Evolutionary conservation across 371 early-diverging fungal species (phyloP).

Genomic region (Blastocladiella emersonii): DNA sequence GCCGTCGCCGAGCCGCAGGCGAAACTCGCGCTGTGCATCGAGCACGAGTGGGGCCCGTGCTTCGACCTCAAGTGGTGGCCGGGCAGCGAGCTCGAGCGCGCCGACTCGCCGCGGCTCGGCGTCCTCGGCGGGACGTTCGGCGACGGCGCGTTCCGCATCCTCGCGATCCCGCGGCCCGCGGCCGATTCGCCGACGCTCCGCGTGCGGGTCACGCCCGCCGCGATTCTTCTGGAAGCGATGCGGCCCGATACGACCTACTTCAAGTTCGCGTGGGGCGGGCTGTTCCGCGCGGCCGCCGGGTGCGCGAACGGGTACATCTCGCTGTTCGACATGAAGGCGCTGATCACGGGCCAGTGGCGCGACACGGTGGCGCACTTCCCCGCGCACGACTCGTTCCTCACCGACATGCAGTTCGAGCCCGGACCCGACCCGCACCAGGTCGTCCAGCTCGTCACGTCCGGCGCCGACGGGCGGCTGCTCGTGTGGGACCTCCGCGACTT

Average conservation of each 20-base stretch:
- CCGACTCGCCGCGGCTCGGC: background rate
- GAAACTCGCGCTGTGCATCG: background rate
- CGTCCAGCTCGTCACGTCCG: background rate
- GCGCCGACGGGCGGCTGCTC: background rate
- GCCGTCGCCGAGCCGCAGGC: background rate
- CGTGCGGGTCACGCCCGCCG: too few relatives aligned
- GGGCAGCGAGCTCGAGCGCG: background rate
- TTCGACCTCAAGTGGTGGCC: conserved; percentile 4
- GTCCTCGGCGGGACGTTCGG: background rate
- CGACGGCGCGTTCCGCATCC: background rate
- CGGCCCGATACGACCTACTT: background rate
- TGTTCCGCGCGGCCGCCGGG: background rate
- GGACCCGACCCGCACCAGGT: background rate
- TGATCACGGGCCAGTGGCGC: too few relatives aligned
- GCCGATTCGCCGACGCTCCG: too few relatives aligned
- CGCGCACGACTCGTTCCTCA: background rate
- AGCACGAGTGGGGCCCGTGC: conserved; percentile 2
- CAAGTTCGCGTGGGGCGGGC: background rate
- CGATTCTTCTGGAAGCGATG: too few relatives aligned
- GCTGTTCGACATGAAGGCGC: background rate
- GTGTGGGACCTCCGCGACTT: background rate
- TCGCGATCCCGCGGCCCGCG: background rate
- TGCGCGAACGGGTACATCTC: background rate
- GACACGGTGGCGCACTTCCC: background rate
- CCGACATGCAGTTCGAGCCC: background rate